Percentiles rank a stretch among this genome's conserved stretches.
Evolutionary conservation across 371 early-diverging fungal species (phyloP).

Genomic region (Mucor saturninus): DNA sequence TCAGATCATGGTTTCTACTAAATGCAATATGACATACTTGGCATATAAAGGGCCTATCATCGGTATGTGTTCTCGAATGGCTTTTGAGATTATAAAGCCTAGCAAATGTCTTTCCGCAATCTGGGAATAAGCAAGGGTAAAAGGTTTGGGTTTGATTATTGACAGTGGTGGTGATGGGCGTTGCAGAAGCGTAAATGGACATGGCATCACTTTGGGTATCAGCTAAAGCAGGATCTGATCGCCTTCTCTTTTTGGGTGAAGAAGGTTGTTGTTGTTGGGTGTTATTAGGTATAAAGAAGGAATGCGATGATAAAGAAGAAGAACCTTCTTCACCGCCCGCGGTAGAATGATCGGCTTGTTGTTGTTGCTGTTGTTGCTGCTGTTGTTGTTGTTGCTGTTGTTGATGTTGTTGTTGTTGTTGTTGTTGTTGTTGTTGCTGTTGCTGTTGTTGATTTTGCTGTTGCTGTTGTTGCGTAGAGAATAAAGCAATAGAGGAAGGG

Average conservation of each 20-base stretch:
- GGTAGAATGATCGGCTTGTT: neutral
- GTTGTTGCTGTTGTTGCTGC: too few species aligned
- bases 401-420: too few species aligned
- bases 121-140: constrained; percentile 69
- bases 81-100: constrained; percentile 81
- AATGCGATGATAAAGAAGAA: constrained; percentile 32
- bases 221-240: constrained; percentile 53
- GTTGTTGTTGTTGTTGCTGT: neutral
- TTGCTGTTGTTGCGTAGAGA: constrained; percentile 28
- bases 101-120: constrained; percentile 77
- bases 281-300: constrained; percentile 36
- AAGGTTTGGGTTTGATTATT: constrained; percentile 56
- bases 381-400: too few species aligned
- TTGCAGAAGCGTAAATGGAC: constrained; percentile 54
- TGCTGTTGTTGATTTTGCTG: constrained; percentile 13
- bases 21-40: constrained; percentile 75
- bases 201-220: constrained; percentile 55
- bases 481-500: constrained; percentile 38
- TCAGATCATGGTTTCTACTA: constrained; percentile 86
- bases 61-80: constrained; percentile 80
- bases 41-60: constrained; percentile 82
- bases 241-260: constrained; percentile 39
- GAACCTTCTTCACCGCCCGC: constrained; percentile 18
- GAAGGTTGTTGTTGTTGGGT: constrained; percentile 20
- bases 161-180: constrained; percentile 53